Percentiles rank a stretch among this genome's conserved stretches.
Evolutionary conservation across 2,329 filamentous ascomycete genomes (phyloP).

Genomic region (Aureobasidium uvarum): DNA sequence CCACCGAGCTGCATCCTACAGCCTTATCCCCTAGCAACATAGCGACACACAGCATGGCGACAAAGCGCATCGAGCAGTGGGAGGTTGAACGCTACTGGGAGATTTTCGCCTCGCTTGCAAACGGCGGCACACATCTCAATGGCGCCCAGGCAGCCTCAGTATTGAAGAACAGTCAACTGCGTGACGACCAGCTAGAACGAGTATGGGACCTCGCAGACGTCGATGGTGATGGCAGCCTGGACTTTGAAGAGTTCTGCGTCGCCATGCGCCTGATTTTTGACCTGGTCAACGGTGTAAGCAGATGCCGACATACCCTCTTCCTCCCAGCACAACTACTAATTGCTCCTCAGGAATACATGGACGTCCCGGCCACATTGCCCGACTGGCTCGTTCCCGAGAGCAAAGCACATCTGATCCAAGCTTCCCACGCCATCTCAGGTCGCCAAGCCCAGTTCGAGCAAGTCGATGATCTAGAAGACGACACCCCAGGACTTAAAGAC

Average conservation of each 20-base stretch:
- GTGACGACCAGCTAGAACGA: constrained; percentile 83
- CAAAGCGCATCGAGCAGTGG: constrained; percentile 65
- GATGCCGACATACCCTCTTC: background rate
- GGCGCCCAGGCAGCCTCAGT: constrained; percentile 68
- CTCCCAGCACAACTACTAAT: background rate
- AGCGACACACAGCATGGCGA: constrained; percentile 38
- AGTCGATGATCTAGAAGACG: constrained; percentile 72
- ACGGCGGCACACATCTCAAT: constrained; percentile 63
- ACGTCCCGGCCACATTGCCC: constrained; percentile 81
- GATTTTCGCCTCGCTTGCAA: constrained; percentile 68
- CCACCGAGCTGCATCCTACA: background rate
- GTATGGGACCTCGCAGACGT: constrained; percentile 98
- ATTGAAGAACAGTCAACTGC: constrained; percentile 69
- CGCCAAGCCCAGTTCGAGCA: constrained; percentile 80
- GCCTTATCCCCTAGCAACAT: background rate
- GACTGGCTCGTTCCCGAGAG: constrained; percentile 98
- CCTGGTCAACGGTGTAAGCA: constrained; percentile 81
- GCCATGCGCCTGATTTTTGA: constrained; percentile 99
- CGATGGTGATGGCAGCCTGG: constrained; percentile 93
- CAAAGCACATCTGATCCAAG: constrained; percentile 86
- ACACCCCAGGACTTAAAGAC: constrained; percentile 82
- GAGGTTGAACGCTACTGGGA: constrained; percentile 79
- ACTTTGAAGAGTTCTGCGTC: constrained; percentile 99
- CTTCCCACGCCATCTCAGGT: constrained; percentile 73
- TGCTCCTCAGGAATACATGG: constrained; percentile 72